These are phyloP conservation scores for Adiantum capillusveneris DNA, from an alignment of 75 land plant species.

Conservation along the genomic window DNA sequence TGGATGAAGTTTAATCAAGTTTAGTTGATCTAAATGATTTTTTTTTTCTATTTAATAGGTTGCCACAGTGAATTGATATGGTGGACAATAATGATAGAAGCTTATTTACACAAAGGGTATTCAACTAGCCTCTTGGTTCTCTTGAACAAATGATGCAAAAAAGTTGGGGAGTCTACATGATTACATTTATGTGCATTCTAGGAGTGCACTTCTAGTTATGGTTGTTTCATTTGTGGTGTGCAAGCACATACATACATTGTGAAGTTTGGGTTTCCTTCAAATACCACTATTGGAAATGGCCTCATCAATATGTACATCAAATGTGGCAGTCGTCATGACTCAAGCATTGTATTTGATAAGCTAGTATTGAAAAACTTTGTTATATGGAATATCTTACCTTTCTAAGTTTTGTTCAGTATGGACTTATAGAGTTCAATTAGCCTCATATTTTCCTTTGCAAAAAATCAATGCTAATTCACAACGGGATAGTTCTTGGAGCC, in stretches of 20 bases:
- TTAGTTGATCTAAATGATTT: slow-evolving; percentile 23
- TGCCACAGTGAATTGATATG: slow-evolving; percentile 34
- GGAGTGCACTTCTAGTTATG: slow-evolving; percentile 39
- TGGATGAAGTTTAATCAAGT: slow-evolving; percentile 46
- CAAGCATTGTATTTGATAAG: slow-evolving; percentile 31
- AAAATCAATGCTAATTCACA: slow-evolving; percentile 2
- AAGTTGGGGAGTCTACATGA: slow-evolving; percentile 25
- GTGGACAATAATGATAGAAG: slow-evolving; percentile 42
- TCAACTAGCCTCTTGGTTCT: slow-evolving; percentile 17
- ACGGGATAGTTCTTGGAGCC: too few relatives aligned
- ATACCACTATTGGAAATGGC: slow-evolving; percentile 41
- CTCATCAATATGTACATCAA: slow-evolving; percentile 55
- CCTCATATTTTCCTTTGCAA: neutral
- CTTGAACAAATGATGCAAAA: slow-evolving; percentile 20
- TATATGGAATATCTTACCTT: slow-evolving; percentile 9
- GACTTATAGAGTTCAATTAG: slow-evolving; percentile 1
- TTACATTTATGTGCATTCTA: slow-evolving; percentile 26
- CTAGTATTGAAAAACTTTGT: slow-evolving; percentile 15
- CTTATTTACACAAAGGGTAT: slow-evolving; percentile 25
- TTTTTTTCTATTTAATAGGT: slow-evolving; percentile 14
- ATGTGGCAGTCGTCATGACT: slow-evolving; percentile 28
- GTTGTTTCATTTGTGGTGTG: slow-evolving; percentile 36
- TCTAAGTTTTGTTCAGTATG: slow-evolving; percentile 4
- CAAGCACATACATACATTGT: slow-evolving; percentile 20
- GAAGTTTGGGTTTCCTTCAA: slow-evolving; percentile 28